phyloP scores from a whole-genome alignment of 2,329 filamentous ascomycete genomes.

The Cryphonectria naterciae region DNA sequence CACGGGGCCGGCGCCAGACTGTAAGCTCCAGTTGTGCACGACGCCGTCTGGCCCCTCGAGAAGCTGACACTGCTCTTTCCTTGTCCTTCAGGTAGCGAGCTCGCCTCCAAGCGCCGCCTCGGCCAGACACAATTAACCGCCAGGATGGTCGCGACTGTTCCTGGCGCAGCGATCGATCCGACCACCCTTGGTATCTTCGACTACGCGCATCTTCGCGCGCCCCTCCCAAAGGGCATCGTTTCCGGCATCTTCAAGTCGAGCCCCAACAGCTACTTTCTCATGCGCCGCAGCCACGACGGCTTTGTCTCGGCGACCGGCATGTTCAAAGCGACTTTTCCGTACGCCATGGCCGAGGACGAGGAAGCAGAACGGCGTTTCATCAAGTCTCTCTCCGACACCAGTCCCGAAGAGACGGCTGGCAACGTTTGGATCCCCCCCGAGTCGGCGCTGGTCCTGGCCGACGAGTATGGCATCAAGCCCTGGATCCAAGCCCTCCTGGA shows the following conservation, averaged over 20 bases:
- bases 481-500: slow-evolving; percentile 96
- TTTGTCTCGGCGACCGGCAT: slow-evolving; percentile 86
- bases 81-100: slow-evolving; percentile 63
- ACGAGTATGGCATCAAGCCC: slow-evolving; percentile 81
- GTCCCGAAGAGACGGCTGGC: slow-evolving; percentile 88
- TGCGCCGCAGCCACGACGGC: slow-evolving; percentile 85
- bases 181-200: slow-evolving; percentile 84
- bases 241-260: slow-evolving; percentile 91
- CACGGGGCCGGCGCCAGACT: slow-evolving; percentile 53
- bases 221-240: slow-evolving; percentile 85
- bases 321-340: slow-evolving; percentile 90
- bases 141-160: slow-evolving; percentile 75
- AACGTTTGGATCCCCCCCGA: slow-evolving; percentile 94
- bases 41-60: neutral
- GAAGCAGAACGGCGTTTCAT: slow-evolving; percentile 80
- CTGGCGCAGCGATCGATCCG: slow-evolving; percentile 71
- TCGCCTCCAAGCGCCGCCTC: slow-evolving; percentile 82
- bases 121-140: slow-evolving; percentile 90
- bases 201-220: slow-evolving; percentile 92
- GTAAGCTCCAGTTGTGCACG: slow-evolving; percentile 42
- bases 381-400: slow-evolving; percentile 80
- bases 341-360: slow-evolving; percentile 73
- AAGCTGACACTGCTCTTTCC: slow-evolving; percentile 23
- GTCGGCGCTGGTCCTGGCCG: slow-evolving; percentile 78
- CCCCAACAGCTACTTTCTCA: slow-evolving; percentile 94